Percentiles rank a stretch among this genome's conserved stretches.
These are phyloP conservation scores for Sambucus nigra DNA, from an alignment of 129 eudicot genomes.

Conservation along the genomic window DNA sequence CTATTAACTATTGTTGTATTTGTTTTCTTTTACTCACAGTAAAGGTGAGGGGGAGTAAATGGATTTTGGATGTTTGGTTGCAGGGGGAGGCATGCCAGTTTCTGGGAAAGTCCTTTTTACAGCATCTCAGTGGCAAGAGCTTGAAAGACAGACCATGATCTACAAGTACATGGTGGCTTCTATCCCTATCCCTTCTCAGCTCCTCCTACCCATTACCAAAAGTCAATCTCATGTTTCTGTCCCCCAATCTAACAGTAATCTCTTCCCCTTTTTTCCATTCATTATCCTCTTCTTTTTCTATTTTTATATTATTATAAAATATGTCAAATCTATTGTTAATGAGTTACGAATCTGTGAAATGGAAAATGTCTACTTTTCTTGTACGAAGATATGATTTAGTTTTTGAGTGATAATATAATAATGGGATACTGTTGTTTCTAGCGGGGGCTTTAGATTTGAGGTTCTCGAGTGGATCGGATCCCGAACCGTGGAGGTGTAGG, in stretches of 20 bases:
- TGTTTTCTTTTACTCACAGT: background rate
- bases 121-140: constrained; percentile 63
- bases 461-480: constrained; percentile 49
- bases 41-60: background rate
- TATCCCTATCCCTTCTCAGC: constrained; percentile 53
- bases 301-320: background rate
- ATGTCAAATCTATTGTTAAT: background rate
- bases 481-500: constrained; percentile 83
- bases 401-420: background rate
- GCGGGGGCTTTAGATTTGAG: constrained; percentile 37
- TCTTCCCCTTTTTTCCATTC: background rate
- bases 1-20: constrained; percentile 1
- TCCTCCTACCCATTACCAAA: constrained; percentile 26
- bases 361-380: too few relatives aligned
- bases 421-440: constrained; percentile 4
- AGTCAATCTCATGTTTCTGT: background rate
- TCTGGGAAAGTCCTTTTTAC: constrained; percentile 41
- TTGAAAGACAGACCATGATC: constrained; percentile 59
- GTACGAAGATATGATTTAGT: background rate
- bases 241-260: constrained; percentile 48
- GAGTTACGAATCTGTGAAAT: too few relatives aligned
- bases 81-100: constrained; percentile 28
- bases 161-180: constrained; percentile 65
- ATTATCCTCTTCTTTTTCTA: background rate
- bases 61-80: constrained; percentile 3